These are phyloP conservation scores for Castanea mollissima DNA, from an alignment of 306 rosid species.

Conservation along the genomic window DNA sequence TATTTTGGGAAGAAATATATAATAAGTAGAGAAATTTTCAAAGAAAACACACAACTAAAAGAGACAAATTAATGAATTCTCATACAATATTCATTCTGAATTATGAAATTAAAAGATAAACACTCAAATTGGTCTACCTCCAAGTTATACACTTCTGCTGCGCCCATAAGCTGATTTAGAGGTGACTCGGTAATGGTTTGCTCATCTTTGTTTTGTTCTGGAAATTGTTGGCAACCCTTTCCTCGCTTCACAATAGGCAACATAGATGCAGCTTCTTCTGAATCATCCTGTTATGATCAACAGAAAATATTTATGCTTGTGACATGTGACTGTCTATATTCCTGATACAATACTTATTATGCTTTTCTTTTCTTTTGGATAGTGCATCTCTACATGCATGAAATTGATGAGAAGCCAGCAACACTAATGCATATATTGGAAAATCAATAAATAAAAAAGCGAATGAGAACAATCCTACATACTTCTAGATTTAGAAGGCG, in stretches of 20 bases:
- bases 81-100: background rate
- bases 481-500: slow-evolving; percentile 56
- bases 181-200: slow-evolving; percentile 69
- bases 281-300: slow-evolving; percentile 40
- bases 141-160: slow-evolving; percentile 62
- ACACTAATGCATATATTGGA: background rate
- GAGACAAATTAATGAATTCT: background rate
- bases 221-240: slow-evolving; percentile 42
- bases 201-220: slow-evolving; percentile 55
- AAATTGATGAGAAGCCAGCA: background rate
- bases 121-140: slow-evolving; percentile 42
- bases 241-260: slow-evolving; percentile 54
- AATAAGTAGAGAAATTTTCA: too few species aligned
- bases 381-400: background rate
- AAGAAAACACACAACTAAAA: background rate
- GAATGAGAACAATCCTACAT: slow-evolving; percentile 14
- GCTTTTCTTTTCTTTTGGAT: background rate
- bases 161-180: slow-evolving; percentile 68
- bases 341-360: background rate
- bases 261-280: slow-evolving; percentile 45
- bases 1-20: too few species aligned
- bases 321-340: background rate
- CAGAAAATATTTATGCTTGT: slow-evolving; percentile 5
- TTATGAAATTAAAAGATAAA: background rate
- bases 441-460: background rate